A percentile compares a stretch with the other conserved stretches of the same genome.
Conservation (phyloP, 345 rosid species). For the Cochlearia excelsa region DNA sequence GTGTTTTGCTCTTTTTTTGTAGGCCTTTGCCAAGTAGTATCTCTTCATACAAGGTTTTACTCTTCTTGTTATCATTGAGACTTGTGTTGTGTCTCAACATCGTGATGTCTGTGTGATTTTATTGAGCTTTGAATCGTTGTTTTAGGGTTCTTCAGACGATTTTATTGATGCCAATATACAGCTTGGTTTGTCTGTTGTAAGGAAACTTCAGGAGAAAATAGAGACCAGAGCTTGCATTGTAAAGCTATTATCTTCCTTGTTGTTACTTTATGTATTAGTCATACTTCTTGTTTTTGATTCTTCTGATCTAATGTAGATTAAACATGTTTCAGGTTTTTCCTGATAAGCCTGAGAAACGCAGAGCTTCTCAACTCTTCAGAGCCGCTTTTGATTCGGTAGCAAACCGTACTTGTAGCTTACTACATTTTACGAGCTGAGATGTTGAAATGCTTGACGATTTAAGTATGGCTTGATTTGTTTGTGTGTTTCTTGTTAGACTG, state of each 20-base stretch:
- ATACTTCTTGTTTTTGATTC: constrained; percentile 1
- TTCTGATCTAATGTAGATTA: constrained; percentile 1
- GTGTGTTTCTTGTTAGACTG: constrained; percentile 53
- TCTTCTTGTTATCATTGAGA: not conserved
- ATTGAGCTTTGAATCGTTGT: constrained; percentile 42
- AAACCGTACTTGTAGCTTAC: not conserved
- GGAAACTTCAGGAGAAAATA: constrained; percentile 68
- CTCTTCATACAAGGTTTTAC: constrained; percentile 77
- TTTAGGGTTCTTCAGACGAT: constrained; percentile 95
- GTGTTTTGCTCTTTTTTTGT: constrained; percentile 31
- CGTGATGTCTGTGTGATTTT: constrained; percentile 24
- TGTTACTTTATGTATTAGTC: constrained; percentile 7
- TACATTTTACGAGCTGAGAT: constrained; percentile 12
- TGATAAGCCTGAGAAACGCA: constrained; percentile 83
- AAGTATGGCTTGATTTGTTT: constrained; percentile 27
- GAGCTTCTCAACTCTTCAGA: constrained; percentile 70
- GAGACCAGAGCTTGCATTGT: constrained; percentile 84
- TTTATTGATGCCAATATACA: constrained; percentile 94
- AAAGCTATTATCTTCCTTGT: constrained; percentile 29
- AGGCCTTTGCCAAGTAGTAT: constrained; percentile 86
- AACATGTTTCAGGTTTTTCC: constrained; percentile 68
- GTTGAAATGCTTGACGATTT: constrained; percentile 8
- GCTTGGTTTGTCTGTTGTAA: constrained; percentile 67
- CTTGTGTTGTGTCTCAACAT: not conserved
- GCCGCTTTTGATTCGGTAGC: constrained; percentile 76